A percentile compares a stretch with the other conserved stretches of the same genome.
Conservation (phyloP, 1,284 basidiomycete genomes). For the Apiotrichum domesticum region DNA sequence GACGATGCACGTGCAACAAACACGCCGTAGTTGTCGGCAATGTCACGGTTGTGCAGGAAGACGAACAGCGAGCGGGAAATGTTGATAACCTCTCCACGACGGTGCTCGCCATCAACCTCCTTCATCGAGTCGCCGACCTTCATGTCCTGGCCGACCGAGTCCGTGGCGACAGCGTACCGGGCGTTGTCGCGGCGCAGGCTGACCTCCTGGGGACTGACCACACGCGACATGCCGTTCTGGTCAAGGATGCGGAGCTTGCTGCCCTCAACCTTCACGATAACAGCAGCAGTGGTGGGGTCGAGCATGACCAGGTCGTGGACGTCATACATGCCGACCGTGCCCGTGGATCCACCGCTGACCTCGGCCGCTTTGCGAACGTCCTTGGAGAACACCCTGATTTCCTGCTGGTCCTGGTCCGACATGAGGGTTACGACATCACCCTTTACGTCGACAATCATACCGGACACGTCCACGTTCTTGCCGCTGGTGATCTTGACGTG, state of each 20-base stretch:
- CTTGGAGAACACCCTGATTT: slow-evolving; percentile 96
- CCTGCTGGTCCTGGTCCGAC: slow-evolving; percentile 93
- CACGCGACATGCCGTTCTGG: slow-evolving; percentile 80
- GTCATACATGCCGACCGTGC: slow-evolving; percentile 71
- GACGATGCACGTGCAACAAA: slow-evolving; percentile 73
- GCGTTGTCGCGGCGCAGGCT: slow-evolving; percentile 77
- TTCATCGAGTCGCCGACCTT: slow-evolving; percentile 83
- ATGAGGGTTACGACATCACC: slow-evolving; percentile 92
- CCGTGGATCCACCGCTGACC: slow-evolving; percentile 63
- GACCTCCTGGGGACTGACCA: slow-evolving; percentile 90
- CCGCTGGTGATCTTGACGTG: slow-evolving; percentile 98
- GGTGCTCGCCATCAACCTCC: slow-evolving; percentile 80
- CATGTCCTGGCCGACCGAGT: slow-evolving; percentile 71
- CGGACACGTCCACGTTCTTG: slow-evolving; percentile 90
- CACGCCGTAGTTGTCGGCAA: slow-evolving; percentile 84
- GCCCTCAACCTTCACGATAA: slow-evolving; percentile 95
- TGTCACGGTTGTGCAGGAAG: slow-evolving; percentile 89
- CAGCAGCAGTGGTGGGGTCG: slow-evolving; percentile 87
- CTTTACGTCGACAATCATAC: slow-evolving; percentile 86
- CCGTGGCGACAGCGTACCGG: slow-evolving; percentile 76
- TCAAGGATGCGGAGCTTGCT: slow-evolving; percentile 93
- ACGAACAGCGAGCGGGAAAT: slow-evolving; percentile 92
- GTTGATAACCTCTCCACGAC: slow-evolving; percentile 90
- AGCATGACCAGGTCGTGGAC: slow-evolving; percentile 94
- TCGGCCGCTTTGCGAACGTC: slow-evolving; percentile 96